Evolutionary conservation across 805 yeast species (phyloP).

Genomic region (Sugiyamaella qingdaonensis): DNA sequence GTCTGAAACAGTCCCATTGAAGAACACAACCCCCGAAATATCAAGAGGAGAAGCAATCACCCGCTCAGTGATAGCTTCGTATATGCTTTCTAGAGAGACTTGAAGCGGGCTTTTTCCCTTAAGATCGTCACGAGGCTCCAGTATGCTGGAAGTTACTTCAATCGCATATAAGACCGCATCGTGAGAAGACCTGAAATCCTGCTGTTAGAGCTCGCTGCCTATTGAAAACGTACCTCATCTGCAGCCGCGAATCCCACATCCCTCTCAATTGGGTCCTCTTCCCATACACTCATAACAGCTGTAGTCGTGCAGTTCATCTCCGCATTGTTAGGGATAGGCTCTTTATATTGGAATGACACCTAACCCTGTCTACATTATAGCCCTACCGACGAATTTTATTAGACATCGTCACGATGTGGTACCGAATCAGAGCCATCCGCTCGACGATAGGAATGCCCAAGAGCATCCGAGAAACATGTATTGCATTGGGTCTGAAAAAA

Average conservation of each 20-base stretch:
- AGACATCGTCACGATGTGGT: constrained; percentile 33
- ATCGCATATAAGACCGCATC: constrained; percentile 36
- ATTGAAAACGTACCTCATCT: background rate
- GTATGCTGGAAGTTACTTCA: constrained; percentile 34
- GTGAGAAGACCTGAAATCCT: constrained; percentile 23
- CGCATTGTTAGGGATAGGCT: no score
- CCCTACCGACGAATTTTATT: no score
- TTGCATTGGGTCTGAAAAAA: constrained; percentile 67
- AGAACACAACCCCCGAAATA: constrained; percentile 69
- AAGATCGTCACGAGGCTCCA: constrained; percentile 18
- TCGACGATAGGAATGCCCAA: constrained; percentile 85
- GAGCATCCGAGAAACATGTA: constrained; percentile 56
- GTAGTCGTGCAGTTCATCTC: no score
- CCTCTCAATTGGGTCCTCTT: background rate
- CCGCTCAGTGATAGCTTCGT: constrained; percentile 60
- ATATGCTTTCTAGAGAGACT: constrained; percentile 46
- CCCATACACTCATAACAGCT: background rate
- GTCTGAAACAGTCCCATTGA: constrained; percentile 25
- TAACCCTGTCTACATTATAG: no score
- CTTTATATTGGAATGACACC: no score
- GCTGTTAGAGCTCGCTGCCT: background rate
- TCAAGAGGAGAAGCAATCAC: constrained; percentile 63
- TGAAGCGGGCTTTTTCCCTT: constrained; percentile 17
- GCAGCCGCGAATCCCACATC: background rate
- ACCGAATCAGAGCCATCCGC: constrained; percentile 69